These are phyloP conservation scores for Colletotrichum navitas DNA, from an alignment of 2,329 filamentous ascomycete genomes.

Conservation along the genomic window DNA sequence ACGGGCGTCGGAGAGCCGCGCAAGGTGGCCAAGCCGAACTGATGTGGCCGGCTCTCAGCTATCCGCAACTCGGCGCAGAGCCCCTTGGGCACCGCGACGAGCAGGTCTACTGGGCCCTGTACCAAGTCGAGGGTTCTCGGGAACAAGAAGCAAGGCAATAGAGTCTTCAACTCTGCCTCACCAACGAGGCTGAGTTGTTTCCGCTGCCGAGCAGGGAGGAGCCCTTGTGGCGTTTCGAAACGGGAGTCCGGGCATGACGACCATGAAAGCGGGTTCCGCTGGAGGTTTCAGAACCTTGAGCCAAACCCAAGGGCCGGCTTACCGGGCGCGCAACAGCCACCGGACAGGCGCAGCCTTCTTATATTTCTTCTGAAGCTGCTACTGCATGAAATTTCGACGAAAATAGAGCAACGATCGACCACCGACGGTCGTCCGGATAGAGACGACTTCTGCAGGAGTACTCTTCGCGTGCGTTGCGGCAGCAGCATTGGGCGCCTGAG, in stretches of 20 bases:
- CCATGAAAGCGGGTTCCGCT: constrained; percentile 26
- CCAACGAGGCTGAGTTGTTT: constrained; percentile 18
- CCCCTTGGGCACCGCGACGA: not conserved
- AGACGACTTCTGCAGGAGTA: constrained; percentile 27
- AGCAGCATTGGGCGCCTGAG: constrained; percentile 3
- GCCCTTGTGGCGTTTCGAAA: constrained; percentile 33
- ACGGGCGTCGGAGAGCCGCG: constrained; percentile 82
- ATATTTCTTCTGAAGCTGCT: constrained; percentile 23
- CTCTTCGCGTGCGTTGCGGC: constrained; percentile 11
- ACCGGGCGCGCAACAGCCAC: not conserved
- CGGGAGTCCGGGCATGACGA: constrained; percentile 25
- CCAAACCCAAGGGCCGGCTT: constrained; percentile 4
- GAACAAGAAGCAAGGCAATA: constrained; percentile 13
- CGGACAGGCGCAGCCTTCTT: constrained; percentile 11
- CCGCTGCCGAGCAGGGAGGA: constrained; percentile 22
- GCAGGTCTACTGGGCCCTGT: not conserved
- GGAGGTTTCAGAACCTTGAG: constrained; percentile 16
- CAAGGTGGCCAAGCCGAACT: constrained; percentile 95
- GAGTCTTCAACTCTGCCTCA: constrained; percentile 26
- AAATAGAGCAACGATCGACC: constrained; percentile 12
- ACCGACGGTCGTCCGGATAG: constrained; percentile 8
- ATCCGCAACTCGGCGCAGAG: constrained; percentile 11
- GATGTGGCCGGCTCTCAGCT: constrained; percentile 51
- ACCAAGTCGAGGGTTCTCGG: constrained; percentile 39
- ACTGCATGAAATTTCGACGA: constrained; percentile 22